Evolutionary conservation across 140 eudicot genomes (phyloP).

Genomic region (Anethum foeniculum): DNA sequence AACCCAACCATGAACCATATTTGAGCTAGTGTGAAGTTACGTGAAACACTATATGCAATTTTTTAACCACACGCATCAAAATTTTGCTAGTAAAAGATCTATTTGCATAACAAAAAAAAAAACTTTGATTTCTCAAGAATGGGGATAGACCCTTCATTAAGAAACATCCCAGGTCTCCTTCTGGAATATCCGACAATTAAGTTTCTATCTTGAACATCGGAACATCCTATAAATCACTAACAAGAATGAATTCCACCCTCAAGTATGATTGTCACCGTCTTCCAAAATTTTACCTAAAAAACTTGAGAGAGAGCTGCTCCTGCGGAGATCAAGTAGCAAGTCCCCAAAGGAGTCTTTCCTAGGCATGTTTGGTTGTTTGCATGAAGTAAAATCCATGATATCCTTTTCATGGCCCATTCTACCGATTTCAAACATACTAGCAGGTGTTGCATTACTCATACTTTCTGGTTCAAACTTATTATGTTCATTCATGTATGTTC

Average conservation of each 20-base stretch:
- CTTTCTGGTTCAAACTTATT: not conserved
- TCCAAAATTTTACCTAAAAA: slow-evolving; percentile 46
- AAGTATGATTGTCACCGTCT: slow-evolving; percentile 30
- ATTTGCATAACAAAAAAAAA: no score
- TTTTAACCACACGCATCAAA: no score
- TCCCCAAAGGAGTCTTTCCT: slow-evolving; percentile 67
- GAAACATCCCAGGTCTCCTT: not conserved
- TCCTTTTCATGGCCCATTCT: slow-evolving; percentile 4
- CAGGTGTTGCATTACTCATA: not conserved
- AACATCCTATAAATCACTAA: not conserved
- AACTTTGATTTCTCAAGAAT: not conserved
- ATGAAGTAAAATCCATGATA: slow-evolving; percentile 13
- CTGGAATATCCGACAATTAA: not conserved
- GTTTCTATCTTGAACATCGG: not conserved
- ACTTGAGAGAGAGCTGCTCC: slow-evolving; percentile 62
- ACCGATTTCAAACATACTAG: slow-evolving; percentile 1
- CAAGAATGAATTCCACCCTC: not conserved
- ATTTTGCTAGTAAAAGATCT: no score
- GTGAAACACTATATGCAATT: no score
- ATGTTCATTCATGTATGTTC: slow-evolving; percentile 14
- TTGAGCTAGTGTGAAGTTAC: no score
- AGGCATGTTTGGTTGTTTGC: slow-evolving; percentile 28
- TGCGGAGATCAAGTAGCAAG: slow-evolving; percentile 55
- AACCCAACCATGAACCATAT: no score
- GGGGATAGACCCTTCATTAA: not conserved